Conservation (phyloP, 1,284 basidiomycete species). For the Schizopora paradoxa region DNA sequence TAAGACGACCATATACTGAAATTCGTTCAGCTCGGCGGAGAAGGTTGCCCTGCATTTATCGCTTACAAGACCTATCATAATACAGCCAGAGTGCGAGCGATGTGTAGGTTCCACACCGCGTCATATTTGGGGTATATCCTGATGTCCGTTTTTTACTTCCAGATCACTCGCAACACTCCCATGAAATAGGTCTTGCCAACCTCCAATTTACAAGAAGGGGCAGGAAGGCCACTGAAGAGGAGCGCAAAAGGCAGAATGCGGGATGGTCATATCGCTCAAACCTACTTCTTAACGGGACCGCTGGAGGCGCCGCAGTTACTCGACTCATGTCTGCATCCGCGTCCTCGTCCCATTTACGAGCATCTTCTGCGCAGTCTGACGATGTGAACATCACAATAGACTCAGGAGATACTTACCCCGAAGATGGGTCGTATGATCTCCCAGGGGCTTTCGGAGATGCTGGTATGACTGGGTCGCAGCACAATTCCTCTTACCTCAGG, state of each 20-base stretch:
- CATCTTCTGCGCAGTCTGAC: too few species aligned
- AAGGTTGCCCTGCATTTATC: conserved; percentile 72
- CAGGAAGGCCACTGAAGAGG: conserved; percentile 50
- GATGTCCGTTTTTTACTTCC: conserved; percentile 10
- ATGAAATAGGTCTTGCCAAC: conserved; percentile 66
- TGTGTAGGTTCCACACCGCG: conserved; percentile 46
- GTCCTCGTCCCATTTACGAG: too few species aligned
- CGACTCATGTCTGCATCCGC: too few species aligned
- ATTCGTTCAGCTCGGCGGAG: conserved; percentile 60
- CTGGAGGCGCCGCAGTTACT: conserved; percentile 1
- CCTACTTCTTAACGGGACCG: conserved; percentile 9
- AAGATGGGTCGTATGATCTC: too few species aligned
- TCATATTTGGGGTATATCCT: conserved; percentile 8
- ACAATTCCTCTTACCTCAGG: too few species aligned
- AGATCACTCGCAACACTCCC: conserved; percentile 74
- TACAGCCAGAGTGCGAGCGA: conserved; percentile 74
- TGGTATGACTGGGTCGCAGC: too few species aligned
- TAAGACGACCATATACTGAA: neutral
- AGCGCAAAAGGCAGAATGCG: conserved; percentile 36
- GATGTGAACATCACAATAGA: too few species aligned
- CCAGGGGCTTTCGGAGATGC: too few species aligned
- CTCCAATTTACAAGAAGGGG: conserved; percentile 71
- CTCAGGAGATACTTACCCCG: too few species aligned
- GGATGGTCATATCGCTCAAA: conserved; percentile 9
- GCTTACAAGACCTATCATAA: conserved; percentile 81